These are phyloP conservation scores for Dictyostelium purpureum DNA, from an alignment of 78 protist genomes.

Conservation along the genomic window DNA sequence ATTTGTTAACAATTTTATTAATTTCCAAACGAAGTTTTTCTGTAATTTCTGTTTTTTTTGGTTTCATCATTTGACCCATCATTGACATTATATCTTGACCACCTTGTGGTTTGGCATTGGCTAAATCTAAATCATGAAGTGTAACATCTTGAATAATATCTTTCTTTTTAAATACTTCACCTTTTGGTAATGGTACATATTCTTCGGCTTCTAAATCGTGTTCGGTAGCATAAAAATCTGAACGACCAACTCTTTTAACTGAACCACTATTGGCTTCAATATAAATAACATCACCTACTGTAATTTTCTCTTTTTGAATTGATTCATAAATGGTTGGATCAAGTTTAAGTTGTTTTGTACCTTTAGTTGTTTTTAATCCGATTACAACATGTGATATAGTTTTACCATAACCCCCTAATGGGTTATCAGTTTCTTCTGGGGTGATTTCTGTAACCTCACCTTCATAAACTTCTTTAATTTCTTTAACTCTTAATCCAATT, in stretches of 20 bases:
- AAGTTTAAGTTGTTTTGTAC: conserved; percentile 97
- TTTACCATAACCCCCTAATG: conserved; percentile 97
- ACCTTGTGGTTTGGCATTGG: conserved; percentile 98
- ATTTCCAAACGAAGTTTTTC: conserved; percentile 99
- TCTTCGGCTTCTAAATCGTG: conserved; percentile 99
- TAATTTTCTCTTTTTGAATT: conserved; percentile 98
- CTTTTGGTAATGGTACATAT: conserved; percentile 99
- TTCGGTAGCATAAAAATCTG: conserved; percentile 97
- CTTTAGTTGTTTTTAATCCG: conserved; percentile 88
- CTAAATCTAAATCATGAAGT: conserved; percentile 99
- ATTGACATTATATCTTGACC: conserved; percentile 98
- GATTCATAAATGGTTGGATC: conserved; percentile 98
- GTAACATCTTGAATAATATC: conserved; percentile 98
- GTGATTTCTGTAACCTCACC: conserved; percentile 99
- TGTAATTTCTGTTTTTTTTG: conserved; percentile 99
- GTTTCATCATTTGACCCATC: conserved; percentile 97
- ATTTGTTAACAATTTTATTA: conserved; percentile 98
- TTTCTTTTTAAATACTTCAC: conserved; percentile 99
- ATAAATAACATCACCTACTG: conserved; percentile 98
- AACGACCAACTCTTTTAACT: conserved; percentile 98
- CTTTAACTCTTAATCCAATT: conserved; percentile 99
- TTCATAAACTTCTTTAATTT: conserved; percentile 99
- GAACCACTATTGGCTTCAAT: conserved; percentile 98
- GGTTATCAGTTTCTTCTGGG: conserved; percentile 98
- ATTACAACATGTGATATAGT: conserved; percentile 96